Percentiles rank a stretch among this genome's conserved stretches.
Evolutionary conservation across 306 rosid species (phyloP).

Genomic region (Quercus rubra): DNA sequence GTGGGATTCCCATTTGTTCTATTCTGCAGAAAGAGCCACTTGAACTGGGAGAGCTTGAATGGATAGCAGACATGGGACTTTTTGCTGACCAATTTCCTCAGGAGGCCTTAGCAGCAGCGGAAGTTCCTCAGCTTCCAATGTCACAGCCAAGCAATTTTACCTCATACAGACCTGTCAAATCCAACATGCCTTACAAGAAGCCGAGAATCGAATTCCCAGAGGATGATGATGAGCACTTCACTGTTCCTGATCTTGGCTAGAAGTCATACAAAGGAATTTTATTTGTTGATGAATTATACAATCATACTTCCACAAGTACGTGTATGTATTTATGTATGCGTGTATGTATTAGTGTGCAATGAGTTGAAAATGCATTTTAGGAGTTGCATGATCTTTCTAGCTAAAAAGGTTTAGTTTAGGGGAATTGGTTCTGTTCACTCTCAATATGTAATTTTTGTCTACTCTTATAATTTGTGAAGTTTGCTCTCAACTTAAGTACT

Average conservation of each 20-base stretch:
- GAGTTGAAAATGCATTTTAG: conserved; percentile 14
- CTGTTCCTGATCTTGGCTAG: conserved; percentile 89
- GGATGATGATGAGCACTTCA: conserved; percentile 80
- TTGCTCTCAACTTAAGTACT: neutral
- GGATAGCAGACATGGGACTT: conserved; percentile 75
- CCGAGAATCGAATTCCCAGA: conserved; percentile 59
- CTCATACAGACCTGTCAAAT: conserved; percentile 52
- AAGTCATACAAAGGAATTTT: neutral
- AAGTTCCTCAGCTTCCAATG: conserved; percentile 84
- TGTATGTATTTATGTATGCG: conserved; percentile 12
- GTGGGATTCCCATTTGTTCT: neutral
- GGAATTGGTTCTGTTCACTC: conserved; percentile 4
- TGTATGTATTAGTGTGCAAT: conserved; percentile 22
- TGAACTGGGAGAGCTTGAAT: conserved; percentile 88
- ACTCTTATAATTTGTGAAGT: neutral
- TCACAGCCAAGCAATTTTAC: conserved; percentile 40
- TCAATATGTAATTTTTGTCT: neutral
- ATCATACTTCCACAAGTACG: conserved; percentile 23
- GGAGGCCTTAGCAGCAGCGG: conserved; percentile 76
- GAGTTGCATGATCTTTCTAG: conserved; percentile 19
- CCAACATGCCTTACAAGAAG: conserved; percentile 55
- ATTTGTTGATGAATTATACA: conserved; percentile 23
- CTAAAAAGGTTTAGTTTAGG: conserved; percentile 12
- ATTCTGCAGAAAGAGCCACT: conserved; percentile 61
- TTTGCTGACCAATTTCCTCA: conserved; percentile 65